Percentiles rank a stretch among this genome's conserved stretches.
Evolutionary conservation across 371 early-diverging fungal genomes (phyloP).

Genomic region (Mucor irregularis): DNA sequence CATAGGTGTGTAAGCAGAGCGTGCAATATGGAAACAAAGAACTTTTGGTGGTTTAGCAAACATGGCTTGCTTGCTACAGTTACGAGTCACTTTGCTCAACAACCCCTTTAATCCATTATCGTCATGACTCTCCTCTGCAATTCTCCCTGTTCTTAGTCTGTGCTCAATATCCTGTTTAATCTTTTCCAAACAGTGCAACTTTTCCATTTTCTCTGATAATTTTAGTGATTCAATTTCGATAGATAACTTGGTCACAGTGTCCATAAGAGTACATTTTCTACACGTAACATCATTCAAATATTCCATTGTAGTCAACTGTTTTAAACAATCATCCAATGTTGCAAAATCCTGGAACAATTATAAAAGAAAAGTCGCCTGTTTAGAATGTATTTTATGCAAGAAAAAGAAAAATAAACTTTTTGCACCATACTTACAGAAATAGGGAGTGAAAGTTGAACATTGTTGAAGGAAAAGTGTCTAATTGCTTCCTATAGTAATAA

Average conservation of each 20-base stretch:
- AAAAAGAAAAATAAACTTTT: background rate
- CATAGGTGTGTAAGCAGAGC: slow-evolving; percentile 60
- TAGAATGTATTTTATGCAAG: too few relatives aligned
- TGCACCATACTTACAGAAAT: slow-evolving; percentile 18
- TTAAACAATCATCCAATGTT: slow-evolving; percentile 60
- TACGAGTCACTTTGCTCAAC: slow-evolving; percentile 59
- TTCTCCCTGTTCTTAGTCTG: slow-evolving; percentile 4
- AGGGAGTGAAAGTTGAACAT: slow-evolving; percentile 68
- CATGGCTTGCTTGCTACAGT: slow-evolving; percentile 52
- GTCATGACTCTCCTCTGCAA: slow-evolving; percentile 4
- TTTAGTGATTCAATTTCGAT: slow-evolving; percentile 19
- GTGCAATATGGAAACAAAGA: slow-evolving; percentile 78
- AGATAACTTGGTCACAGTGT: slow-evolving; percentile 44
- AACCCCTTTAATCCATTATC: slow-evolving; percentile 14
- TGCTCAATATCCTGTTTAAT: slow-evolving; percentile 14
- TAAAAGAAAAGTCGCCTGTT: background rate
- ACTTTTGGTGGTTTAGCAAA: slow-evolving; percentile 39
- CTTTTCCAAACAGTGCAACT: background rate
- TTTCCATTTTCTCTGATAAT: background rate
- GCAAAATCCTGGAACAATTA: slow-evolving; percentile 25
- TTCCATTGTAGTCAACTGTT: slow-evolving; percentile 60
- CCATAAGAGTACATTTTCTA: slow-evolving; percentile 60
- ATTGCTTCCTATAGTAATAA: background rate
- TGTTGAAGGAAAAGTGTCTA: slow-evolving; percentile 52
- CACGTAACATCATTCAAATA: slow-evolving; percentile 65